Percentiles rank a stretch among this genome's conserved stretches.
phyloP scores from a whole-genome alignment of 202 grass and related monocot genomes.

The Schoenoplectus tabernaemontani region DNA sequence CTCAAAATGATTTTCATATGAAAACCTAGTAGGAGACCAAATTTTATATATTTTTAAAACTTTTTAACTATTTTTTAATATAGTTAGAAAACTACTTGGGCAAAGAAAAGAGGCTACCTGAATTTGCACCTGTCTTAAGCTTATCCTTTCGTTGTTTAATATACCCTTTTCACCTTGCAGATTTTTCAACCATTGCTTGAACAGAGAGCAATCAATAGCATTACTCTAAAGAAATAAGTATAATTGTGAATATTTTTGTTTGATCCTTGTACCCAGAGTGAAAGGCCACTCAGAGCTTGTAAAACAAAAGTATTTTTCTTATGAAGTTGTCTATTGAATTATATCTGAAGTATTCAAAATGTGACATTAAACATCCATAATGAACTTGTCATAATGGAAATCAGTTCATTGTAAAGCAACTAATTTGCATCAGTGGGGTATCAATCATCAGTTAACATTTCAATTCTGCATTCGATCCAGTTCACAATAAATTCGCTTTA shows the following conservation, averaged over 20 bases:
- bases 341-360: background rate
- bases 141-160: conserved; percentile 41
- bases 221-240: conserved; percentile 39
- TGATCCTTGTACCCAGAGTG: background rate
- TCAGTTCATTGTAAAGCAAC: background rate
- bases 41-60: no score
- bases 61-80: no score
- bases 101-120: conserved; percentile 37
- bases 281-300: background rate
- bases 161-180: conserved; percentile 69
- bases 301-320: background rate
- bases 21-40: no score
- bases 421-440: background rate
- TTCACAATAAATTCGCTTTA: background rate
- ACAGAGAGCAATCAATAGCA: conserved; percentile 51
- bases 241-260: background rate
- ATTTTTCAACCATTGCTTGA: conserved; percentile 73
- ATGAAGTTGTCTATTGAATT: background rate
- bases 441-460: background rate
- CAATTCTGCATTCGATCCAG: background rate
- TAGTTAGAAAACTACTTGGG: background rate
- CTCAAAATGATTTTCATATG: no score
- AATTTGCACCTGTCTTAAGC: conserved; percentile 57
- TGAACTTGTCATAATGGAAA: background rate
- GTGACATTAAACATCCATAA: background rate